Base-by-base conservation (phyloP, 225 moss, liverwort and hornwort genomes). In the Anthoceros angustus region DNA sequence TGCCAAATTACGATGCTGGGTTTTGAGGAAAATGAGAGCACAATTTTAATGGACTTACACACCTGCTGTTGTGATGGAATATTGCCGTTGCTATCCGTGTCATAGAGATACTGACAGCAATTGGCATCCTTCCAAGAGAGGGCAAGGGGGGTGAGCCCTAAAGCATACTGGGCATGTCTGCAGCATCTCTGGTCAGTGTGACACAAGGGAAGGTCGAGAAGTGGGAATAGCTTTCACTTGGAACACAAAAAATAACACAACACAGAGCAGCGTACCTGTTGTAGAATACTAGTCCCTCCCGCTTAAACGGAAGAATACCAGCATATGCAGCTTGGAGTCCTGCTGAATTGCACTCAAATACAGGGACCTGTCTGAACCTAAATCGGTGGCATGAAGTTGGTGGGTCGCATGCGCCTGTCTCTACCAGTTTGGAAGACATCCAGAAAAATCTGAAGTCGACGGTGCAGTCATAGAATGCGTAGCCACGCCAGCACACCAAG, bases 401-500 rank as follows among this genome's bases (percentile, higher is more conserved):
- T 64, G 78, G 73, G 70, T 84, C 66, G 68, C 84, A 76, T 67
- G 87, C 89, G 49, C 85, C 81, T 55, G 83, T 83, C 80, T 98
- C 98, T 61, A 86, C 86, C 69, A 98, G 72, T 75, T 98, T 98
- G 61, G 89, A 84, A 50, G 77, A 83, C 92, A 89, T 98, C 92
- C 92, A 98, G 67, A 92, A 98, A 46, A 98, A 86, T 40, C 98
- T 84, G 71, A 98, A 92, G 74, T 98, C 98, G 41, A 84, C 75
- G 68, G 70, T 79, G 83, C 98, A 98, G 73, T 98, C 98, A 77
- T 92, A 98, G 64, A 98, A 72, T 65, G 98, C 85, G 86, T 98
- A 92, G 70, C 98, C 98, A 43, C 98, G 89, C 92, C 98, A 98
- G 86, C 98, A 98, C 92, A 98, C 92, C 73, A 98, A 75, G 79